A percentile compares a stretch with the other conserved stretches of the same genome.
These are phyloP conservation scores for Cardamine resedifolia DNA, from an alignment of 345 rosid species.

Conservation along the genomic window DNA sequence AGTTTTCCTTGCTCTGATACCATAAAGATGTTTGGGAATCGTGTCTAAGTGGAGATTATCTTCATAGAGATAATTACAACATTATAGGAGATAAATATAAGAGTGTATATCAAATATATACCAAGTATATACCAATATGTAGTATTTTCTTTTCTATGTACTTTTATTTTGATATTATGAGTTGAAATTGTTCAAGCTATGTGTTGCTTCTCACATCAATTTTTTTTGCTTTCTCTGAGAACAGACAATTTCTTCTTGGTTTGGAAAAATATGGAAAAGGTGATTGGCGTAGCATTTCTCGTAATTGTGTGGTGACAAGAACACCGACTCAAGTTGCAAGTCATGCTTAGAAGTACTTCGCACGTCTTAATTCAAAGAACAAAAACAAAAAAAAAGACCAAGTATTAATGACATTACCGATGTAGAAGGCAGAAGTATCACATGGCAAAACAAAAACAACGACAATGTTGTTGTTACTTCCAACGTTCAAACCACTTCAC, in stretches of 20 bases:
- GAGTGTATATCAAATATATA: no score
- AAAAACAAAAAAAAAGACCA: slow-evolving; percentile 64
- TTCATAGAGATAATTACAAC: no score
- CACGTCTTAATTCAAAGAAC: slow-evolving; percentile 69
- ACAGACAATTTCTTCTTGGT: slow-evolving; percentile 83
- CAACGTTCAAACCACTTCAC: slow-evolving; percentile 21
- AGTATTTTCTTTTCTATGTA: no score
- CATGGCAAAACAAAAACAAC: slow-evolving; percentile 52
- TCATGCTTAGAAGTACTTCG: slow-evolving; percentile 88
- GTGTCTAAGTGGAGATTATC: no score
- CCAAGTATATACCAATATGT: no score
- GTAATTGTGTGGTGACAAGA: slow-evolving; percentile 71
- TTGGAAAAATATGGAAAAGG: slow-evolving; percentile 86
- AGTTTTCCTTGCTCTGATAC: no score
- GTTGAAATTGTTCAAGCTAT: neutral
- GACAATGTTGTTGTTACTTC: slow-evolving; percentile 44
- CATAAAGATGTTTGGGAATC: no score
- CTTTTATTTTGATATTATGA: neutral
- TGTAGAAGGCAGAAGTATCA: slow-evolving; percentile 48
- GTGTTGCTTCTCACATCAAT: neutral
- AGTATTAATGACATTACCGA: slow-evolving; percentile 76
- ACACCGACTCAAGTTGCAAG: slow-evolving; percentile 93
- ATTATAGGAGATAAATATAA: no score
- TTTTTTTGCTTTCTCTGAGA: neutral
- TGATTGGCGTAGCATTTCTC: slow-evolving; percentile 91